phyloP scores from a whole-genome alignment of 2,329 filamentous ascomycete genomes.

The Alternaria atra region DNA sequence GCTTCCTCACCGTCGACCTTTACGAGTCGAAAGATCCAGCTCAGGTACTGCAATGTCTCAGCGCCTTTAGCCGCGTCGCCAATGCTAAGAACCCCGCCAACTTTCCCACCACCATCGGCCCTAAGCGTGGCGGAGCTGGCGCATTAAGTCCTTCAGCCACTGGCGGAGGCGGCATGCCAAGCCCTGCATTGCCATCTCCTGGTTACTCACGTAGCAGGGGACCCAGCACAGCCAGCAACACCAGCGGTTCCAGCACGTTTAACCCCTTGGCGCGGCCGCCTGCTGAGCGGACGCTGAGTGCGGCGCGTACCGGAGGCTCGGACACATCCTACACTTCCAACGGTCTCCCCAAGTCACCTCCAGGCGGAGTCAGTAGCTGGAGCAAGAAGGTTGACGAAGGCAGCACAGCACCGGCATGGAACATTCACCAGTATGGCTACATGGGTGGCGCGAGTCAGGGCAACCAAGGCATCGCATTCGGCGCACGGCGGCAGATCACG shows the following conservation, averaged over 20 bases:
- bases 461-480: constrained; percentile 92
- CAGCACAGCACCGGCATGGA: constrained; percentile 89
- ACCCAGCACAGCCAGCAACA: constrained; percentile 57
- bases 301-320: constrained; percentile 60
- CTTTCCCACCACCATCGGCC: constrained; percentile 80
- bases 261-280: constrained; percentile 53
- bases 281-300: constrained; percentile 53
- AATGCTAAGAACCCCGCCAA: constrained; percentile 74
- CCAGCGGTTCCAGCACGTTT: constrained; percentile 56
- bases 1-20: constrained; percentile 95
- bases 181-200: constrained; percentile 38
- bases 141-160: constrained; percentile 48
- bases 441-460: constrained; percentile 97
- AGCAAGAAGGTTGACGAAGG: constrained; percentile 84
- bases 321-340: constrained; percentile 67
- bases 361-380: constrained; percentile 82
- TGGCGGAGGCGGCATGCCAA: constrained; percentile 31
- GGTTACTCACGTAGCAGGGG: constrained; percentile 47
- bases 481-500: constrained; percentile 90
- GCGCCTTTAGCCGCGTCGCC: constrained; percentile 89
- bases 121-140: constrained; percentile 67
- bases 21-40: constrained; percentile 96
- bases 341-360: constrained; percentile 55
- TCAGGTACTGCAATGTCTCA: constrained; percentile 91
- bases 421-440: constrained; percentile 96